Conservation (phyloP, 441 rosid genomes). For the Adansonia gregorii region DNA sequence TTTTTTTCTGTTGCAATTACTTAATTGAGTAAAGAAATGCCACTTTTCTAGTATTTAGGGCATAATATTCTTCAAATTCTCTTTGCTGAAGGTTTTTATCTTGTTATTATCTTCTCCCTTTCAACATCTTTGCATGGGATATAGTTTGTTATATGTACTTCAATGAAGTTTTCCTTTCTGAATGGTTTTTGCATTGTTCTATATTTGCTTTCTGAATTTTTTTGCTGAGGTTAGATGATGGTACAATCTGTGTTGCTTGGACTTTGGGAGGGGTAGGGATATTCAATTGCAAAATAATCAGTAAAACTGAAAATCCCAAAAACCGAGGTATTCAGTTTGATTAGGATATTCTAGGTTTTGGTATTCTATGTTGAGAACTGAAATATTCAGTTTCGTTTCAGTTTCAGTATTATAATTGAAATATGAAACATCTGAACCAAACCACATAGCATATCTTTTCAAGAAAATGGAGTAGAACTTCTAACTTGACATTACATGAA, state of each 20-base stretch:
- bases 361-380: not conserved
- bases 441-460: not conserved
- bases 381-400: not conserved
- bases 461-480: not conserved
- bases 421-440: not conserved
- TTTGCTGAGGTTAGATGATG: not conserved
- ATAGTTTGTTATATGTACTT: not conserved
- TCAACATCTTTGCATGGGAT: slow-evolving; percentile 8
- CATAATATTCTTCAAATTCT: slow-evolving; percentile 2
- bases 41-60: not conserved
- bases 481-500: not conserved
- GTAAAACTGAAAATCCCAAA: not conserved
- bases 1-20: not conserved
- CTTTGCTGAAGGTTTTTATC: not conserved
- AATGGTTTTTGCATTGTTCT: slow-evolving; percentile 1
- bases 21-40: not conserved
- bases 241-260: not conserved
- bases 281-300: not conserved
- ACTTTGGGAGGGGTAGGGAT: not conserved
- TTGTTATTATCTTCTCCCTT: not conserved
- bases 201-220: not conserved
- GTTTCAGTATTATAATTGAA: not conserved
- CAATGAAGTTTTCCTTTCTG: not conserved
- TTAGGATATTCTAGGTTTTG: not conserved
- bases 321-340: not conserved